phyloP scores from a whole-genome alignment of 2,329 filamentous ascomycete genomes.

The Penicillium crustosum region DNA sequence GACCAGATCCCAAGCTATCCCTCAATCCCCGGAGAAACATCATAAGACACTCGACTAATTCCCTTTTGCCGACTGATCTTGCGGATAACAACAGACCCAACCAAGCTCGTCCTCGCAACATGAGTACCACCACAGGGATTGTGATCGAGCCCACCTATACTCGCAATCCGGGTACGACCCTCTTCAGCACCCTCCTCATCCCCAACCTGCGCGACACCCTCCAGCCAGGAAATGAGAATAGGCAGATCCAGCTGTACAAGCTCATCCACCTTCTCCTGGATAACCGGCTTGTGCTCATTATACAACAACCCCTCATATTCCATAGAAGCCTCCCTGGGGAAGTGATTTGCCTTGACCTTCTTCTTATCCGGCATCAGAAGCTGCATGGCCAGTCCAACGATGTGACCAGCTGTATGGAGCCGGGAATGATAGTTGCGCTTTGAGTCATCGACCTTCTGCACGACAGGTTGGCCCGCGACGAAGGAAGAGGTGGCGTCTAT shows the following conservation, averaged over 20 bases:
- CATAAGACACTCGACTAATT: constrained; percentile 31
- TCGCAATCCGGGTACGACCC: constrained; percentile 25
- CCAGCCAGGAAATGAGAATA: constrained; percentile 28
- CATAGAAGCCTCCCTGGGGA: constrained; percentile 28
- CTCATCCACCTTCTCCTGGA: constrained; percentile 32
- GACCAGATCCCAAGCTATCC: background rate
- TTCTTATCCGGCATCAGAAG: constrained; percentile 26
- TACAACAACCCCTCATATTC: constrained; percentile 33
- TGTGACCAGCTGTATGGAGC: constrained; percentile 34
- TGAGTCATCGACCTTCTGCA: constrained; percentile 25
- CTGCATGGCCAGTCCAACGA: constrained; percentile 31
- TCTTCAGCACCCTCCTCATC: constrained; percentile 14
- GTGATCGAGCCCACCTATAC: constrained; percentile 31
- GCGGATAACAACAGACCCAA: constrained; percentile 28
- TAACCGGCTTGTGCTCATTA: constrained; percentile 29
- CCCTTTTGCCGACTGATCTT: constrained; percentile 34
- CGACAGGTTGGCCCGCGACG: constrained; percentile 17
- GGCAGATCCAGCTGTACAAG: constrained; percentile 23
- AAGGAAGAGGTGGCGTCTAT: constrained; percentile 6
- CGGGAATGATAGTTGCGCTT: constrained; percentile 32
- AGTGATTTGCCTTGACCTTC: constrained; percentile 34
- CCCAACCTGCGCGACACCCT: constrained; percentile 21
- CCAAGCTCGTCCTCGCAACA: constrained; percentile 24
- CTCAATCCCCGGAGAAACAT: constrained; percentile 17
- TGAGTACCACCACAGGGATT: constrained; percentile 36